phyloP scores from a whole-genome alignment of 176 grass and related monocot species.

The Coix lacrymajobi region DNA sequence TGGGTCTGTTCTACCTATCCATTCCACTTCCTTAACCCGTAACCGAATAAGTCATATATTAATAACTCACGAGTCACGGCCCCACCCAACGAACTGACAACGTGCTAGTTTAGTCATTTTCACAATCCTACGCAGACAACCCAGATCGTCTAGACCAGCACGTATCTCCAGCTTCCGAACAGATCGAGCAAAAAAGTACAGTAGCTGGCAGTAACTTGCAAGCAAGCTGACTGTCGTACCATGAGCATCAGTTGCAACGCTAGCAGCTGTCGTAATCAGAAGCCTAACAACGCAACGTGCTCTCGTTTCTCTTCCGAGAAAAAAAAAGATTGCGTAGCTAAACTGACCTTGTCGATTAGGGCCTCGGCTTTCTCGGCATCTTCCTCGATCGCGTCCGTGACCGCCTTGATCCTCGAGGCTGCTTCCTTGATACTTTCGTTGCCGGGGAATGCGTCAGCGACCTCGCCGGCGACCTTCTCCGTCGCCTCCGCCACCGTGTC shows the following conservation, averaged over 20 bases:
- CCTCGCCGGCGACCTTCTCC: conserved; percentile 48
- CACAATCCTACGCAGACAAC: not conserved
- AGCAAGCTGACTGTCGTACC: conserved; percentile 6
- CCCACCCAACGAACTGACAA: not conserved
- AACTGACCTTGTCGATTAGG: conserved; percentile 45
- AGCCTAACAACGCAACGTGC: not conserved
- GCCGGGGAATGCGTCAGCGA: conserved; percentile 42
- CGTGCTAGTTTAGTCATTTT: not conserved
- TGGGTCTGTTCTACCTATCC: no score
- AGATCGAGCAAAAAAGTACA: not conserved
- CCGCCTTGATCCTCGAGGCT: conserved; percentile 45
- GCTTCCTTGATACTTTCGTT: conserved; percentile 34
- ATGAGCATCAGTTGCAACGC: not conserved
- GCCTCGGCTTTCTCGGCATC: conserved; percentile 54
- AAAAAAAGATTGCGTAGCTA: not conserved
- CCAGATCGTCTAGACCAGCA: not conserved
- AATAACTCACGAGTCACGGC: no score
- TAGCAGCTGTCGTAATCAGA: not conserved
- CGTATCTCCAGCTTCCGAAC: conserved; percentile 1
- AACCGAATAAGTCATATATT: no score
- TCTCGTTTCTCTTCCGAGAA: not conserved
- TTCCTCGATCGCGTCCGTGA: conserved; percentile 40
- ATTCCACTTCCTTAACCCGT: not conserved
- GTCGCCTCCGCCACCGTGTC: conserved; percentile 59
- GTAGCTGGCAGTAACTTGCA: not conserved